A percentile compares a stretch with the other conserved stretches of the same genome.
phyloP scores from a whole-genome alignment of 1,284 basidiomycete genomes.

The Austropuccinia psidii region DNA sequence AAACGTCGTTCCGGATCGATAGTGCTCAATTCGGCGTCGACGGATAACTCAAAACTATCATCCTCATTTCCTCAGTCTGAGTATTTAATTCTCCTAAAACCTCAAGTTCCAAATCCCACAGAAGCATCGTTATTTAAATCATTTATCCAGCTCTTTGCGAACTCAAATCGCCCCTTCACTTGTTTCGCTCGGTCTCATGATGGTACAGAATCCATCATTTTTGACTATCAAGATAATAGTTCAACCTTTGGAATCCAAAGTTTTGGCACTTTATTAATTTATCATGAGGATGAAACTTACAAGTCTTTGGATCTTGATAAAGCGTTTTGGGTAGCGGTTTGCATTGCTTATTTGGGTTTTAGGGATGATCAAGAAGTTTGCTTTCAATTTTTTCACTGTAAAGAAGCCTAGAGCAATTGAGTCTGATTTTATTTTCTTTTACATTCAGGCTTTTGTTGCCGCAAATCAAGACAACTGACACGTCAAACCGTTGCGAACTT shows the following conservation, averaged over 20 bases:
- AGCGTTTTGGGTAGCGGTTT: constrained; percentile 19
- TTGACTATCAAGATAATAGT: constrained; percentile 16
- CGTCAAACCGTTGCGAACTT: no score
- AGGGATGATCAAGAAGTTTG: constrained; percentile 12
- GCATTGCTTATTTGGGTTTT: constrained; percentile 19
- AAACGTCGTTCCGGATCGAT: no score
- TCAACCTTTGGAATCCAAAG: constrained; percentile 17
- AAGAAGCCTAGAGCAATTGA: neutral
- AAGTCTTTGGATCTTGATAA: neutral
- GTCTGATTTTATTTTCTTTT: neutral
- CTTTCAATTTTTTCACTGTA: neutral
- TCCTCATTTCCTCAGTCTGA: no score
- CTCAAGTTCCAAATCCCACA: neutral
- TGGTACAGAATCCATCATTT: neutral
- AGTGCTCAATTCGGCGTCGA: no score
- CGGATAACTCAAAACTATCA: no score
- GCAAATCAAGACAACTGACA: constrained; percentile 13
- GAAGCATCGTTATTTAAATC: neutral
- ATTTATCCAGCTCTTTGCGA: constrained; percentile 2
- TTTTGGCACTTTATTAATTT: neutral
- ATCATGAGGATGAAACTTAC: neutral
- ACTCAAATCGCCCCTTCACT: neutral
- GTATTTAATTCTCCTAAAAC: no score
- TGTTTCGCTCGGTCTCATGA: neutral
- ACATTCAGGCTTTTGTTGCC: neutral